Percentiles rank a stretch among this genome's conserved stretches.
These are phyloP conservation scores for Citrus unshiu DNA, from an alignment of 345 rosid genomes.

Conservation along the genomic window DNA sequence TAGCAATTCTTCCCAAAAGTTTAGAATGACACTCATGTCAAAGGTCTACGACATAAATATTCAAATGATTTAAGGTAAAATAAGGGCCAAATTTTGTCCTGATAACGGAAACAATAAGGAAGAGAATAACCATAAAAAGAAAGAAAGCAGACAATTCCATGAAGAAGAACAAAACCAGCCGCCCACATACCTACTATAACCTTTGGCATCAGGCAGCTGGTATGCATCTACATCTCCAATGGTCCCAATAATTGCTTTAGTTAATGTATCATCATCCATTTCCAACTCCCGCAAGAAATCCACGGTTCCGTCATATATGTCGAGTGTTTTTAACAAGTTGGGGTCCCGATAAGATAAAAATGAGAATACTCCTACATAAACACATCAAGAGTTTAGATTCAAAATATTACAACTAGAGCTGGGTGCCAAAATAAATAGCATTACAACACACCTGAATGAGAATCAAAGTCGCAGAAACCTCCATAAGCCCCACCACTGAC, in stretches of 20 bases:
- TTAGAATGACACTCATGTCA: not conserved
- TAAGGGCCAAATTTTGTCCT: not conserved
- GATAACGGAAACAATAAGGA: not conserved
- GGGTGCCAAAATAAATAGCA: not conserved
- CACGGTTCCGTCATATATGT: conserved; percentile 77
- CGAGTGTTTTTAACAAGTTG: conserved; percentile 85
- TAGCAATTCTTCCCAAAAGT: not conserved
- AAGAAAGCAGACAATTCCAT: not conserved
- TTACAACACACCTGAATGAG: conserved; percentile 68
- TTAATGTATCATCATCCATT: conserved; percentile 77
- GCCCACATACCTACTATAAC: conserved; percentile 77
- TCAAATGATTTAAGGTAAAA: not conserved
- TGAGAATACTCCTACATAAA: conserved; percentile 64
- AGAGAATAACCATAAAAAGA: not conserved
- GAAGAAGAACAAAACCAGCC: not conserved
- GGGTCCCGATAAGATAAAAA: conserved; percentile 93
- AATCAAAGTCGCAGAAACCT: conserved; percentile 91
- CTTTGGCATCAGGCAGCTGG: conserved; percentile 98
- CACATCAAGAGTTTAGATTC: conserved; percentile 13
- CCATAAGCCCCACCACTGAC: conserved; percentile 99
- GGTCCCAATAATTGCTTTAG: conserved; percentile 95
- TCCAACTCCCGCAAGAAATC: conserved; percentile 79
- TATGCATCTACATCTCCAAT: conserved; percentile 92
- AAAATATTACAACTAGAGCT: not conserved
- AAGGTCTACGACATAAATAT: not conserved